Base-by-base conservation (phyloP, 2,329 filamentous ascomycete species). In the Bipolaris oryzae region DNA sequence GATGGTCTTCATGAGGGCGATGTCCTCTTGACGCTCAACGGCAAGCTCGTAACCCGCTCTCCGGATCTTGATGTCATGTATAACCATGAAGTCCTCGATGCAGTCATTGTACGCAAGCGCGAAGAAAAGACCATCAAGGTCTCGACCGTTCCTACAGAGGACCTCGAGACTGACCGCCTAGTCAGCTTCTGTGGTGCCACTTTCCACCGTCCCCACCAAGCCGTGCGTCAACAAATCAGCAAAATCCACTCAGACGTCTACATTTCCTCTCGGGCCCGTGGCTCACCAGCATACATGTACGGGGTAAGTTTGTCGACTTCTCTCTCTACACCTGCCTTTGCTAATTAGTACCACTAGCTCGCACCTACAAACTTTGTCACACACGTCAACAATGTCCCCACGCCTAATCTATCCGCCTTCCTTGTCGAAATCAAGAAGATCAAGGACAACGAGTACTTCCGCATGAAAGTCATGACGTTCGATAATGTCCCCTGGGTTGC, bases 401-500 rank as follows among this genome's bases (percentile, higher is more conserved):
- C 95, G 0, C 89, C 88, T 1, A 89, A 96, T 68, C 82, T 99
- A 7, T 85, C 91, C 67, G 79, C 85, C 3, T 98, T 99, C 76
- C 81, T 98, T 60, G 81, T 82, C 23, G 90, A 92, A 62, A 92
- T 96, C 16, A 86, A 89, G 67, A 88, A 90, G 76, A 97, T 99
- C 67, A 90, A 91, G 0, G 92, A 99, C 69, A 99, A 99, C 72
- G 96, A 92, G 1, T 99, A 99, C 78, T 99, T 99, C 87, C 88
- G 95, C 16, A 83, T 99, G 50, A 93, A 94, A 76, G 92, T 95
- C n/a, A 92, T 98, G 76, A 98, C 95, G 0, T 99, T 99, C 72
- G 95, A 99, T 76, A 96, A 96, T 70, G 92, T 99, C 9, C 94
- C 94, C 3, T 99, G 95, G 92, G 92, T 99, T n/a, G 91, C 96